These are phyloP conservation scores for Sporisorium scitamineum DNA, from an alignment of 1,284 basidiomycete genomes.

Conservation along the genomic window DNA sequence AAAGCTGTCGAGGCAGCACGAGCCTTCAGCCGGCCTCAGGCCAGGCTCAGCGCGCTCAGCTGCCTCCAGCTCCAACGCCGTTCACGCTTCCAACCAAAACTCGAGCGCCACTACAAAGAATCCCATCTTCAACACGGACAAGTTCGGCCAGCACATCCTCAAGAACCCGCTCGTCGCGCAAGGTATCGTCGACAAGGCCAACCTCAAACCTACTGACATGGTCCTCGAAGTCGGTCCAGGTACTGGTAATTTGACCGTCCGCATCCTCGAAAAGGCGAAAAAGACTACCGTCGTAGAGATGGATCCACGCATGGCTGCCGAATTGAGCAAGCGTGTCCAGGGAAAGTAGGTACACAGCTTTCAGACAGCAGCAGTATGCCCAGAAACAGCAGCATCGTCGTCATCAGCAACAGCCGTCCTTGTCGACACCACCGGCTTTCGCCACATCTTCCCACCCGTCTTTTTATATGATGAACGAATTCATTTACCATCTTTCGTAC, in stretches of 20 bases:
- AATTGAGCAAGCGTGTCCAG: conserved; percentile 95
- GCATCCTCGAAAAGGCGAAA: conserved; percentile 93
- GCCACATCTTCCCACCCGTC: neutral
- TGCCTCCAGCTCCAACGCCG: conserved; percentile 20
- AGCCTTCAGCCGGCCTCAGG: conserved; percentile 76
- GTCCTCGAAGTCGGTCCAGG: conserved; percentile 98
- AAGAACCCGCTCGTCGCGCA: conserved; percentile 92
- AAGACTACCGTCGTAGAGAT: conserved; percentile 94
- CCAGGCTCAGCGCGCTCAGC: conserved; percentile 72
- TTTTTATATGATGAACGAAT: conserved; percentile 46
- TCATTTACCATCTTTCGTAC: conserved; percentile 60
- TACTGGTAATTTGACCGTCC: conserved; percentile 95
- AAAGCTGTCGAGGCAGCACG: conserved; percentile 81
- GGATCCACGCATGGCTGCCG: conserved; percentile 99
- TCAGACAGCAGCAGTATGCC: neutral
- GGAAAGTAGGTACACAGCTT: conserved; percentile 82
- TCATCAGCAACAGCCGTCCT: neutral
- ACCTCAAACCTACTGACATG: conserved; percentile 91
- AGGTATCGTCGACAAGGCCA: conserved; percentile 78
- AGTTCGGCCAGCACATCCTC: conserved; percentile 96
- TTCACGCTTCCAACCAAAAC: conserved; percentile 62
- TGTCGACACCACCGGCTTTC: neutral
- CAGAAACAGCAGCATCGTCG: conserved; percentile 1
- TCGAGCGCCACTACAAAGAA: conserved; percentile 65
- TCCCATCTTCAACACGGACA: conserved; percentile 79